Evolutionary conservation across 2,329 filamentous ascomycete species (phyloP).

Genomic region (Fusarium paranaense): DNA sequence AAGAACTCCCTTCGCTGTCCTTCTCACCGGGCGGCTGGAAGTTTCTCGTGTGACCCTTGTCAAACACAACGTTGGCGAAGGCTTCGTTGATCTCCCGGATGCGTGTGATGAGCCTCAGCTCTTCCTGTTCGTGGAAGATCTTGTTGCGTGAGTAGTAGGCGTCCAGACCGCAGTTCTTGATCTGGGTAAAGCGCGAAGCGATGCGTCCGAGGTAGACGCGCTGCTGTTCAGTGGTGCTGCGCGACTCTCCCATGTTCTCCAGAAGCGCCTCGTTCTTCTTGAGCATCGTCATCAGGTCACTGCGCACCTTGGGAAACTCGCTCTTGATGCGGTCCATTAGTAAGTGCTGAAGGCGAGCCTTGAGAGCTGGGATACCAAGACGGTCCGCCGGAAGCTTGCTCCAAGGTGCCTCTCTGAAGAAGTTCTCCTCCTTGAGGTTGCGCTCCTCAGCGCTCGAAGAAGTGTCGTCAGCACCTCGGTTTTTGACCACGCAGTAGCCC

Average conservation of each 20-base stretch:
- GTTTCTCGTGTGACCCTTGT: slow-evolving; percentile 35
- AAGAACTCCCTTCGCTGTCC: neutral
- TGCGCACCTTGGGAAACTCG: slow-evolving; percentile 52
- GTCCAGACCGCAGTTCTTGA: slow-evolving; percentile 49
- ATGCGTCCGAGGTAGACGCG: slow-evolving; percentile 50
- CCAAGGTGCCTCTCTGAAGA: slow-evolving; percentile 56
- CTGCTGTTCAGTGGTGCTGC: slow-evolving; percentile 47
- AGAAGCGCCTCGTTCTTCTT: slow-evolving; percentile 27
- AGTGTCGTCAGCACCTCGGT: slow-evolving; percentile 57
- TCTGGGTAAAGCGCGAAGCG: slow-evolving; percentile 44
- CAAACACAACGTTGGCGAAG: slow-evolving; percentile 47
- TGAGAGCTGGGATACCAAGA: slow-evolving; percentile 52
- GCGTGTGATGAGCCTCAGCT: slow-evolving; percentile 52
- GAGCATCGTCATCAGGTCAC: slow-evolving; percentile 42
- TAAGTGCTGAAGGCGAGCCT: slow-evolving; percentile 49
- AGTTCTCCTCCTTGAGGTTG: slow-evolving; percentile 47
- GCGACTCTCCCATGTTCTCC: slow-evolving; percentile 46
- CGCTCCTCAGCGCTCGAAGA: slow-evolving; percentile 48
- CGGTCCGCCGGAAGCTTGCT: slow-evolving; percentile 39
- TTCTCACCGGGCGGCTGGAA: neutral
- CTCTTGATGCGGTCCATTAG: slow-evolving; percentile 55
- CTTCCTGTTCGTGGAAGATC: slow-evolving; percentile 42
- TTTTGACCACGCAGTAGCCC: slow-evolving; percentile 63
- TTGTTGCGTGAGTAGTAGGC: slow-evolving; percentile 49
- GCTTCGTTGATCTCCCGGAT: slow-evolving; percentile 53